phyloP scores from a whole-genome alignment of 2,329 filamentous ascomycete species.

The Monosporascus cannonballus region DNA sequence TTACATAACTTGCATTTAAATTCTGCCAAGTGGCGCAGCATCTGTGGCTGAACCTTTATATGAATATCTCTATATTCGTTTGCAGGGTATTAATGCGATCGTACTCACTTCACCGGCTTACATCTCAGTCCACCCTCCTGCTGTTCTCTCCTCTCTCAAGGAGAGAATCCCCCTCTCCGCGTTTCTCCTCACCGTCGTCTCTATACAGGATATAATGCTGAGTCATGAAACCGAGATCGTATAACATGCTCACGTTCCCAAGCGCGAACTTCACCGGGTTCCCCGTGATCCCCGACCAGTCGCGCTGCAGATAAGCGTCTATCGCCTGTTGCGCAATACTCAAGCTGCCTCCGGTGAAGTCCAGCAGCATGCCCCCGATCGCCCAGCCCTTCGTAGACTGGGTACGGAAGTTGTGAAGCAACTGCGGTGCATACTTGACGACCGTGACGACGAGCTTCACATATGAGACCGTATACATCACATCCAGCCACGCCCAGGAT shows the following conservation, averaged over 20 bases:
- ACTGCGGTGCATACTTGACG: constrained; percentile 89
- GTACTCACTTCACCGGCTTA: background rate
- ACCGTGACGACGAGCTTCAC: constrained; percentile 85
- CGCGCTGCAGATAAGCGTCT: constrained; percentile 75
- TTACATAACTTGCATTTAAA: background rate
- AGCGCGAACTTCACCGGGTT: constrained; percentile 89
- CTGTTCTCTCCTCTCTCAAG: constrained; percentile 25
- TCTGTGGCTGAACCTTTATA: background rate
- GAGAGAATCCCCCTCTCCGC: constrained; percentile 30
- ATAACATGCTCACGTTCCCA: constrained; percentile 78
- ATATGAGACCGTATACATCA: constrained; percentile 68
- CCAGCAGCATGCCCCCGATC: constrained; percentile 77
- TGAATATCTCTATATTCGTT: background rate
- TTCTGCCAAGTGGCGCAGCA: background rate
- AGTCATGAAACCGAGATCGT: constrained; percentile 77
- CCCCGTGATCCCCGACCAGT: constrained; percentile 86
- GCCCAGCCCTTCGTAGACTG: constrained; percentile 84
- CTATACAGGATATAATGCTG: constrained; percentile 84
- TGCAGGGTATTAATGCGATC: background rate
- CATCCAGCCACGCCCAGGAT: constrained; percentile 58
- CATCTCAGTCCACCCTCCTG: constrained; percentile 25
- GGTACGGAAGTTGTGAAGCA: constrained; percentile 75
- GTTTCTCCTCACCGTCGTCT: constrained; percentile 19
- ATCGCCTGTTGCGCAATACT: constrained; percentile 77
- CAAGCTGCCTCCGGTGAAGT: constrained; percentile 74